These are phyloP conservation scores for Silene conica DNA, from an alignment of 148 eudicot genomes.

Conservation along the genomic window DNA sequence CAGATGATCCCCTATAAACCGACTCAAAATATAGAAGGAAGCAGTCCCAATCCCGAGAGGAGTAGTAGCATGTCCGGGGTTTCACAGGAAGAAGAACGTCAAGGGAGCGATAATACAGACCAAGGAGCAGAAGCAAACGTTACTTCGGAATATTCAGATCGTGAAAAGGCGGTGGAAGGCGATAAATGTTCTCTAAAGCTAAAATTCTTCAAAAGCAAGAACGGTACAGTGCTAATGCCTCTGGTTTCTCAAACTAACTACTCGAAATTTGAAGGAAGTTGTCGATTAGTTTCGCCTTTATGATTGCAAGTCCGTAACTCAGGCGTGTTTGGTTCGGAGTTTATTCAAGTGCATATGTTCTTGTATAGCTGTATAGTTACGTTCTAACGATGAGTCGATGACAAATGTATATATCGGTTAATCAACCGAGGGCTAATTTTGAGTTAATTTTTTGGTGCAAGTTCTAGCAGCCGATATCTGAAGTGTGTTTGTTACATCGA, in stretches of 20 bases:
- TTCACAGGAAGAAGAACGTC: conserved; percentile 38
- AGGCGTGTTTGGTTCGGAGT: too few species aligned
- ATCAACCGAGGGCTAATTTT: conserved; percentile 4
- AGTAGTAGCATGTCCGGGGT: conserved; percentile 42
- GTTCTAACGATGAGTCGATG: neutral
- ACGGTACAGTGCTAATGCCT: conserved; percentile 23
- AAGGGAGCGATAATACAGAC: conserved; percentile 32
- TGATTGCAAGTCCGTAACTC: neutral
- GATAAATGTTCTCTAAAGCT: conserved; percentile 15
- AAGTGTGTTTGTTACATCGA: too few species aligned
- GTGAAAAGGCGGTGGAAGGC: conserved; percentile 19
- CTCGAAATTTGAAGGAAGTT: too few species aligned
- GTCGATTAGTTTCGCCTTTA: neutral
- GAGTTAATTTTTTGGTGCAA: conserved; percentile 1
- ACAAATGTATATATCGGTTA: neutral
- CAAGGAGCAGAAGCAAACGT: conserved; percentile 29
- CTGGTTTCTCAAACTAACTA: too few species aligned
- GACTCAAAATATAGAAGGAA: conserved; percentile 14
- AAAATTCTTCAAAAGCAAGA: conserved; percentile 46
- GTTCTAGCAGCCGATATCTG: conserved; percentile 2
- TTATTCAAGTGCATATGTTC: neutral
- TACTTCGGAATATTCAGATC: conserved; percentile 11
- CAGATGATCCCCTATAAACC: conserved; percentile 16
- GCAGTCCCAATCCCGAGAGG: conserved; percentile 27
- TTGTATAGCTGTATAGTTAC: conserved; percentile 29